Conservation (phyloP, 345 rosid genomes). For the Hypericum perforatum region DNA sequence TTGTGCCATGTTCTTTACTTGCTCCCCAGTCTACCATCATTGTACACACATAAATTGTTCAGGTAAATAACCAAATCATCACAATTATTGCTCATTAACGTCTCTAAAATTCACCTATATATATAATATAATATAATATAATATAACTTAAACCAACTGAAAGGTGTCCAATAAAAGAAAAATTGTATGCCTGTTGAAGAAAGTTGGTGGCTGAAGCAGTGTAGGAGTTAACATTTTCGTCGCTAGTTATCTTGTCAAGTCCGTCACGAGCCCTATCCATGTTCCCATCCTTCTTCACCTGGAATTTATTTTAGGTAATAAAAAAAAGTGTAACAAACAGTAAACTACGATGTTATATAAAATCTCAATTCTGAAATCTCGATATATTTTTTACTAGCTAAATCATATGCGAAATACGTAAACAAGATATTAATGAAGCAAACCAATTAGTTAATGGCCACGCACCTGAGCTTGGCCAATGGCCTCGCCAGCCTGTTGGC, state of each 20-base stretch:
- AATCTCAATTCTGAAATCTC: too few species aligned
- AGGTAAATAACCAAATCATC: background rate
- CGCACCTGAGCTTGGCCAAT: constrained; percentile 13
- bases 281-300: constrained; percentile 8
- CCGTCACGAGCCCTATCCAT: constrained; percentile 3
- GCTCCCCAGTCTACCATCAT: constrained; percentile 19
- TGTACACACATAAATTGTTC: background rate
- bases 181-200: constrained; percentile 13
- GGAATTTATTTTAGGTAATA: too few species aligned
- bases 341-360: too few species aligned
- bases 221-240: background rate
- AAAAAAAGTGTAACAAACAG: too few species aligned
- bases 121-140: background rate
- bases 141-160: too few species aligned
- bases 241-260: background rate
- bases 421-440: too few species aligned
- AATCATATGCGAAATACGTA: background rate
- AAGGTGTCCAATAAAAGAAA: background rate
- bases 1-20: constrained; percentile 22
- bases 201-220: constrained; percentile 16
- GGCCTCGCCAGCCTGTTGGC: background rate
- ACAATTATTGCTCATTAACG: too few species aligned
- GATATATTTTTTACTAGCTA: too few species aligned
- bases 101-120: too few species aligned
- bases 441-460: too few species aligned